A percentile compares a stretch with the other conserved stretches of the same genome.
Evolutionary conservation across 345 rosid species (phyloP).

Genomic region (Salix viminalis): DNA sequence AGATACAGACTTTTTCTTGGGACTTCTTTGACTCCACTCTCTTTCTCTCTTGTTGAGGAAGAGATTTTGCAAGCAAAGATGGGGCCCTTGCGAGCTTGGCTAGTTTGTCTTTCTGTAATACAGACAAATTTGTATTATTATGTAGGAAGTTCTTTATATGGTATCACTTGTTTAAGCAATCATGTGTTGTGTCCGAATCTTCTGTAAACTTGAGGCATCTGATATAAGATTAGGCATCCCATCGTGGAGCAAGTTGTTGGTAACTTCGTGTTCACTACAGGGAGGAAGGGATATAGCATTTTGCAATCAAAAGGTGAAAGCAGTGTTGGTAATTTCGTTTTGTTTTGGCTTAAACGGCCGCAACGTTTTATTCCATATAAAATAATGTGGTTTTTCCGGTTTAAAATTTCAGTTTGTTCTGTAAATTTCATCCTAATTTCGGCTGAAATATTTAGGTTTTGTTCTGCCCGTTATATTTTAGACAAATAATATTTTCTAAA

Average conservation of each 20-base stretch:
- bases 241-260: neutral
- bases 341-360: too few species aligned
- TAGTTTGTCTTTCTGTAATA: neutral
- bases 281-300: too few species aligned
- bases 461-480: rapidly evolving
- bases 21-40: neutral
- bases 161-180: neutral
- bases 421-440: rapidly evolving
- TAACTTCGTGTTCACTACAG: too few species aligned
- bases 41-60: neutral
- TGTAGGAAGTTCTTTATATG: neutral
- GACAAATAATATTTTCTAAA: rapidly evolving
- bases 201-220: neutral
- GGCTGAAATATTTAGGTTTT: rapidly evolving
- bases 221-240: neutral
- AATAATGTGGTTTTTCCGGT: too few species aligned
- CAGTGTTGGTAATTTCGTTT: too few species aligned
- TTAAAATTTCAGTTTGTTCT: too few species aligned
- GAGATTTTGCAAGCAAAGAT: neutral
- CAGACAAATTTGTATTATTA: neutral
- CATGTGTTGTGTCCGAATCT: neutral
- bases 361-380: too few species aligned
- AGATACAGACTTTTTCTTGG: neutral
- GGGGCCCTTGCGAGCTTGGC: neutral
- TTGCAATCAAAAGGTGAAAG: too few species aligned